These are phyloP conservation scores for Pterocarpus macrocarpus DNA, from an alignment of 306 rosid species.

Conservation along the genomic window DNA sequence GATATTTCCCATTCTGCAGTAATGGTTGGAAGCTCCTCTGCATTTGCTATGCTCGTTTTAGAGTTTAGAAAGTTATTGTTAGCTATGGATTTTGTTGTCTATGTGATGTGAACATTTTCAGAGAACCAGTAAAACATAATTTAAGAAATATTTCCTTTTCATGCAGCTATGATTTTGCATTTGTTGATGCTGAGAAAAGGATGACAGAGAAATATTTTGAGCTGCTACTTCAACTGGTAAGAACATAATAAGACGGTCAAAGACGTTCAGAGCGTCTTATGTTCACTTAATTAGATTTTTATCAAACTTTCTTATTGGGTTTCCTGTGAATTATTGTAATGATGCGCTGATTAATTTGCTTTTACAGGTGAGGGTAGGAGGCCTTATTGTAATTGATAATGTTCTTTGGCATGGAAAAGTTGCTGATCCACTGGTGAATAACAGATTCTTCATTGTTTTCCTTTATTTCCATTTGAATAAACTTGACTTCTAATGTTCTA, in stretches of 20 bases:
- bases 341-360: constrained; percentile 36
- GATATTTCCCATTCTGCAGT: constrained; percentile 5
- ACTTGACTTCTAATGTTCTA: constrained; percentile 31
- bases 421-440: constrained; percentile 78
- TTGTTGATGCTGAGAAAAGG: constrained; percentile 93
- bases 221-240: constrained; percentile 78
- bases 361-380: constrained; percentile 84
- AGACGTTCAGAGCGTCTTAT: not conserved
- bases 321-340: constrained; percentile 13
- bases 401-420: constrained; percentile 99
- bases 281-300: constrained; percentile 16
- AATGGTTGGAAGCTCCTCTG: constrained; percentile 24
- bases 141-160: constrained; percentile 34
- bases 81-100: not conserved
- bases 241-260: constrained; percentile 36
- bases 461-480: constrained; percentile 36
- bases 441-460: not conserved
- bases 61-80: constrained; percentile 9
- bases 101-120: constrained; percentile 36
- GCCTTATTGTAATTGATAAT: constrained; percentile 87
- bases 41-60: constrained; percentile 13
- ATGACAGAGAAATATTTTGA: constrained; percentile 86
- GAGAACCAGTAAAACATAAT: constrained; percentile 37
- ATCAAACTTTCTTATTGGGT: not conserved
- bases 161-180: constrained; percentile 92